Conservation (phyloP, 495 filamentous ascomycete genomes). For the Podospora didyma region DNA sequence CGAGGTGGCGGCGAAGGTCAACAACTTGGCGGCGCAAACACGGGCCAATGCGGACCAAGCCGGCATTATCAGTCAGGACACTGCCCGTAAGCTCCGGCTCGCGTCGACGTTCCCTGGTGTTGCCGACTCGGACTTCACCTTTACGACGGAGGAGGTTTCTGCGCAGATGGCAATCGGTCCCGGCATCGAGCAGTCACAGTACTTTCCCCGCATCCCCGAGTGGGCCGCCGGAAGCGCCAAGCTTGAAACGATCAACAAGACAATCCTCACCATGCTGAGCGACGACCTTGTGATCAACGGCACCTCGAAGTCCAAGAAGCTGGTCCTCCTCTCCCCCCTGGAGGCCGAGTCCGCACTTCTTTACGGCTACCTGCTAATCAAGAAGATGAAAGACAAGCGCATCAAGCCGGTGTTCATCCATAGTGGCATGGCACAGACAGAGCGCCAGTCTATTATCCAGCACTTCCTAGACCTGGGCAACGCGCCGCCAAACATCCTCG, state of each 20-base stretch:
- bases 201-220: conserved; percentile 3
- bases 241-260: conserved; percentile 10
- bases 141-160: conserved; percentile 8
- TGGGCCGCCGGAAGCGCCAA: conserved; percentile 19
- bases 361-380: conserved; percentile 10
- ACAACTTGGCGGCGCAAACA: conserved; percentile 5
- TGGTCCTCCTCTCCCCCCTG: conserved; percentile 21
- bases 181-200: conserved; percentile 11
- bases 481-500: conserved; percentile 20
- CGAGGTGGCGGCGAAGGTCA: background rate
- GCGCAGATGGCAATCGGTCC: conserved; percentile 5
- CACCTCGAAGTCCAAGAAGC: conserved; percentile 18
- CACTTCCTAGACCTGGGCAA: conserved; percentile 14
- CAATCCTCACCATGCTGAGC: conserved; percentile 7
- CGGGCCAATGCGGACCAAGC: background rate
- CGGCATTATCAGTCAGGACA: background rate
- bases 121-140: conserved; percentile 11
- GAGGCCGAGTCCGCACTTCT: conserved; percentile 21
- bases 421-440: background rate
- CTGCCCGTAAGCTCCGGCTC: conserved; percentile 19
- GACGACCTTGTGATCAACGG: conserved; percentile 11
- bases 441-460: conserved; percentile 10
- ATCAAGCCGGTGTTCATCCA: conserved; percentile 14
- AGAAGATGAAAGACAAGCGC: background rate
- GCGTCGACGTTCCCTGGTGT: conserved; percentile 23